Base-by-base conservation (phyloP, 768 basidiomycete species). In the Cyclocybe cylindracea region DNA sequence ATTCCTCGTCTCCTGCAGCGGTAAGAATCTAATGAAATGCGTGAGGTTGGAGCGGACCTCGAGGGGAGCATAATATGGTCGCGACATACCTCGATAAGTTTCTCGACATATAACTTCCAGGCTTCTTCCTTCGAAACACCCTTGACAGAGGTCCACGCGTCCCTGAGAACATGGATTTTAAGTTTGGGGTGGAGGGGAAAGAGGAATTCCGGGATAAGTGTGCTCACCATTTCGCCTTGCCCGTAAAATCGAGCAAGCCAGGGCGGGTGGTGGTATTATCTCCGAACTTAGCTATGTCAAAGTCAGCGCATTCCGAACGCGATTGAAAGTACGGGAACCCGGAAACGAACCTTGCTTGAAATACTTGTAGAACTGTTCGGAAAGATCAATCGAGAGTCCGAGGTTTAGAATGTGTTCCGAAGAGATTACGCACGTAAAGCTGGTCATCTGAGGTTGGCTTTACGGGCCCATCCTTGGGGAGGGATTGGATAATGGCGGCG, bases 171-270 rank as follows among this genome's bases (percentile, higher is more conserved):
- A 43, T 31, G 53, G 19, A 39, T 18, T 29, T 11, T 29, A 48
- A 33, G 54, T 35, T 50, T n/a, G 38, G 14, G 24, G 24, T 24
- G 24, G 24, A 44, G 37, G 11, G 7, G 13, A 51, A 2, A 41
- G 41, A 53, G 14, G 24, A 18, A 35, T 33, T 29, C 39, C 13
- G 18, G 40, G 16, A n/a, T 16, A n/a, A 34, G 14, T 10, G 14
- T 36, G 51, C 71, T 56, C 45, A 93, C 93, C 94, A 96, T 78
- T 98, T 98, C 57, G 85, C 87, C 72, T 90, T 94, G 58, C 87
- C 95, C 16, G 74, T 71, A 63, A 97, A 95, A 67, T 96, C 91
- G 36, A 97, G 66, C 73, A 94, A 51, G 39, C 92, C 91, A 39
- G 90, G 89, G 19, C 80, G 73, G 19, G 68, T 0, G 46, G 73